These are phyloP conservation scores for Penicillium verhagenii DNA, from an alignment of 495 filamentous ascomycete genomes.

Conservation along the genomic window DNA sequence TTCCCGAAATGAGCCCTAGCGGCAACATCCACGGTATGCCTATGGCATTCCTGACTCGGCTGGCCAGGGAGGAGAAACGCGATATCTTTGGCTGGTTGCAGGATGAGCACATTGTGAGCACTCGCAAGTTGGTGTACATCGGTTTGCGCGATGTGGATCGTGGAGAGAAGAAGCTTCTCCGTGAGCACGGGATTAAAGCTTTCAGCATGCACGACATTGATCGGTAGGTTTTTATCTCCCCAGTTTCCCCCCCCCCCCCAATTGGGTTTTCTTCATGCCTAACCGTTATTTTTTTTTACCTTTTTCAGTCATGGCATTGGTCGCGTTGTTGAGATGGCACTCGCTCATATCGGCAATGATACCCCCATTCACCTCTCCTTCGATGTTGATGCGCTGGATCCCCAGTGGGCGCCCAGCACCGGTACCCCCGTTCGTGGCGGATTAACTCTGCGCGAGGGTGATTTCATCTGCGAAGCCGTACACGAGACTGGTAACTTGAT, in stretches of 20 bases:
- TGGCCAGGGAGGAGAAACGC: slow-evolving; percentile 67
- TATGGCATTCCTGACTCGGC: slow-evolving; percentile 83
- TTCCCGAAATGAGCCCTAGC: slow-evolving; percentile 81
- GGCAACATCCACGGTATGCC: slow-evolving; percentile 99
- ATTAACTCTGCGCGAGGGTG: slow-evolving; percentile 90
- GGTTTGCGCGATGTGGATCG: slow-evolving; percentile 89
- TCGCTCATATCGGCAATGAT: slow-evolving; percentile 89
- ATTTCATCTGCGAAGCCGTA: slow-evolving; percentile 96
- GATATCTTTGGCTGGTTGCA: slow-evolving; percentile 88
- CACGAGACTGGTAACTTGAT: slow-evolving; percentile 89
- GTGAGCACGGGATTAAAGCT: slow-evolving; percentile 86
- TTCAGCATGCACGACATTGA: slow-evolving; percentile 99
- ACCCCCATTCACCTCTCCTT: slow-evolving; percentile 97
- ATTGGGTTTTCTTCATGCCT: slow-evolving; percentile 3
- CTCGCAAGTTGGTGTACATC: slow-evolving; percentile 95
- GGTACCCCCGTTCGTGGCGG: slow-evolving; percentile 96
- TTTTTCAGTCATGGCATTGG: slow-evolving; percentile 78
- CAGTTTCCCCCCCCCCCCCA: too few relatives aligned
- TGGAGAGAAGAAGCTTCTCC: slow-evolving; percentile 86
- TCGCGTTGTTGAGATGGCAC: slow-evolving; percentile 93
- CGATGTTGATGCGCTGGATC: slow-evolving; percentile 95
- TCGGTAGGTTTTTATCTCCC: slow-evolving; percentile 54
- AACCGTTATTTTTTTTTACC: not conserved
- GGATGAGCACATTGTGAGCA: slow-evolving; percentile 60
- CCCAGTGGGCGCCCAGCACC: slow-evolving; percentile 92